Conservation (phyloP, 306 rosid species). For the Pachyrhizus erosus region DNA sequence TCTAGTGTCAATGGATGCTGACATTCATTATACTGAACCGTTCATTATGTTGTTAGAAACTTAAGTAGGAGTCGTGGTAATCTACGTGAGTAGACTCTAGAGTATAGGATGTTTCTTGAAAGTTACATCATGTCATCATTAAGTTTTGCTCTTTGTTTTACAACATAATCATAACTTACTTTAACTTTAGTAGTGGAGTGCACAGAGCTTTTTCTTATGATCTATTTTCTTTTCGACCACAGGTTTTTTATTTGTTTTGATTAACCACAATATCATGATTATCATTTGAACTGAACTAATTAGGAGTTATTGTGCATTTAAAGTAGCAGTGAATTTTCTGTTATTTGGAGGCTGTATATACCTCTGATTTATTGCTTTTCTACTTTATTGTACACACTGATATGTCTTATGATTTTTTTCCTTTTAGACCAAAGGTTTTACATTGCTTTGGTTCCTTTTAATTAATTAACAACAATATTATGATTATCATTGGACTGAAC, state of each 20-base stretch:
- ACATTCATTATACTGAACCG: neutral
- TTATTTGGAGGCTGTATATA: neutral
- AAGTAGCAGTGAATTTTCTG: neutral
- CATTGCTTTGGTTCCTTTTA: neutral
- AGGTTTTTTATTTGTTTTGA: neutral
- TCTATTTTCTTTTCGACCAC: constrained; percentile 35
- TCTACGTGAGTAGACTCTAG: constrained; percentile 39
- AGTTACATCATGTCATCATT: constrained; percentile 42
- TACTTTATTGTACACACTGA: constrained; percentile 3
- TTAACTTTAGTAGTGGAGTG: constrained; percentile 74
- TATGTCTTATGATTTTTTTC: constrained; percentile 16
- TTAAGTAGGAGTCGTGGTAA: constrained; percentile 5
- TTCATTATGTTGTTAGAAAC: constrained; percentile 31
- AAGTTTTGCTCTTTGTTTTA: constrained; percentile 47
- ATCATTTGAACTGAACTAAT: constrained; percentile 43
- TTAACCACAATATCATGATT: constrained; percentile 13
- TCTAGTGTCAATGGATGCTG: neutral
- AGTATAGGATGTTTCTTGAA: constrained; percentile 46
- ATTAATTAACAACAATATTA: neutral
- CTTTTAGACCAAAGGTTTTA: constrained; percentile 26
- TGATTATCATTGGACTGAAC: constrained; percentile 38
- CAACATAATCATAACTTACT: constrained; percentile 55
- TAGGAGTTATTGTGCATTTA: neutral
- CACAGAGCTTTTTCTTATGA: constrained; percentile 35
- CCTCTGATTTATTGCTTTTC: neutral